Conservation (phyloP, 2,329 filamentous ascomycete species). For the Penicillium sp. region DNA sequence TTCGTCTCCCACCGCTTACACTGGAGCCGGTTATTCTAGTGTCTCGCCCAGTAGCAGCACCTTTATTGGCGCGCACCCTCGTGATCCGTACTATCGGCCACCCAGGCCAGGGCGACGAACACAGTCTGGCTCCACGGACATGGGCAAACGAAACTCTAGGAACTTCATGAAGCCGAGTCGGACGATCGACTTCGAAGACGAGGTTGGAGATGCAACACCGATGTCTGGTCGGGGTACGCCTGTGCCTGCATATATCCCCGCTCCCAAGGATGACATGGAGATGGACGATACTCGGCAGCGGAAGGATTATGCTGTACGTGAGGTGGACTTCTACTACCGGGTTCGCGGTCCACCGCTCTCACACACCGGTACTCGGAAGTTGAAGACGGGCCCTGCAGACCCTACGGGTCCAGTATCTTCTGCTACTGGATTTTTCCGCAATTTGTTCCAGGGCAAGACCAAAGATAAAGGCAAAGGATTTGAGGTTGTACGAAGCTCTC, state of each 20-base stretch:
- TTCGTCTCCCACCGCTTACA: slow-evolving; percentile 75
- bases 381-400: slow-evolving; percentile 92
- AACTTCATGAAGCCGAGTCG: slow-evolving; percentile 44
- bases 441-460: slow-evolving; percentile 74
- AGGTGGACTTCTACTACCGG: slow-evolving; percentile 96
- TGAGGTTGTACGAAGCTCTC: slow-evolving; percentile 86
- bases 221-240: slow-evolving; percentile 49
- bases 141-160: slow-evolving; percentile 39
- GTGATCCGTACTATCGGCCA: slow-evolving; percentile 85
- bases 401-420: slow-evolving; percentile 87
- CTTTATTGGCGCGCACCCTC: slow-evolving; percentile 49
- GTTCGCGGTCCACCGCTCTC: slow-evolving; percentile 85
- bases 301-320: slow-evolving; percentile 86
- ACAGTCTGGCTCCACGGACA: slow-evolving; percentile 48
- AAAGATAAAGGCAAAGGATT: slow-evolving; percentile 97
- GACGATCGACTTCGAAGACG: slow-evolving; percentile 34
- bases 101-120: slow-evolving; percentile 69
- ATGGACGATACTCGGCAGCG: slow-evolving; percentile 50
- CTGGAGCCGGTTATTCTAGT: slow-evolving; percentile 53
- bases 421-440: slow-evolving; percentile 84
- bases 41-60: slow-evolving; percentile 41
- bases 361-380: slow-evolving; percentile 73
- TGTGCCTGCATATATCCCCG: slow-evolving; percentile 54
- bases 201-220: slow-evolving; percentile 39
- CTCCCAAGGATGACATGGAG: slow-evolving; percentile 55